Percentiles rank a stretch among this genome's conserved stretches.
Conservation (phyloP, 2,329 filamentous ascomycete genomes). For the Cladophialophora chaetospira region DNA sequence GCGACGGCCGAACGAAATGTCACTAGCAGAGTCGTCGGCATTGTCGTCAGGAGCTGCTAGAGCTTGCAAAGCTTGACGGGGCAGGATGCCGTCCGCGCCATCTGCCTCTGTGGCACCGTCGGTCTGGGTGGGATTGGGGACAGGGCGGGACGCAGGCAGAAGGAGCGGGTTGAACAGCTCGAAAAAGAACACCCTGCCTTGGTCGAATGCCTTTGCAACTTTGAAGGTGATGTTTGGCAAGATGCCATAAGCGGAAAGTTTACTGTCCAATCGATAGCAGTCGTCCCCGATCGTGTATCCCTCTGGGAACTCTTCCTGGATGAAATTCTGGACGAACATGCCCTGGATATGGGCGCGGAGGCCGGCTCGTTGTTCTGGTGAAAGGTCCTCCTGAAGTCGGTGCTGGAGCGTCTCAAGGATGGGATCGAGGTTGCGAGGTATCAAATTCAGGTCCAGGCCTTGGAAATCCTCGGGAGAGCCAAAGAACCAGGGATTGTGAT, state of each 20-base stretch:
- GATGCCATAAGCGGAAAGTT: constrained; percentile 12
- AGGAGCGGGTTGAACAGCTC: constrained; percentile 17
- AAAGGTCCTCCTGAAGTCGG: constrained; percentile 8
- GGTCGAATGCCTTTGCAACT: constrained; percentile 19
- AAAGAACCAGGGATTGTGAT: constrained; percentile 29
- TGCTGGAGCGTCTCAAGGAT: constrained; percentile 21
- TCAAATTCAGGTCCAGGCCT: constrained; percentile 16
- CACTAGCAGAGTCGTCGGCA: constrained; percentile 48
- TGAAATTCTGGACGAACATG: constrained; percentile 29
- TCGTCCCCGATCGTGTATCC: constrained; percentile 31
- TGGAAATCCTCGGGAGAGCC: constrained; percentile 7
- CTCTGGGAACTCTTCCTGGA: constrained; percentile 28
- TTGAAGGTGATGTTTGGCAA: constrained; percentile 13
- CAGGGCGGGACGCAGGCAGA: not conserved
- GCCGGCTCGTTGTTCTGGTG: constrained; percentile 13
- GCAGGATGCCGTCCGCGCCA: too few relatives aligned
- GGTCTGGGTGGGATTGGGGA: constrained; percentile 1
- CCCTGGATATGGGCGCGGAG: constrained; percentile 28
- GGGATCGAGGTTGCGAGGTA: constrained; percentile 22
- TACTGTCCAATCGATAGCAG: constrained; percentile 14
- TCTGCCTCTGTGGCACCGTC: constrained; percentile 15
- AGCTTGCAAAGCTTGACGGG: constrained; percentile 19
- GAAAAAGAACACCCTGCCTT: constrained; percentile 5
- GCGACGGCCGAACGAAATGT: constrained; percentile 46
- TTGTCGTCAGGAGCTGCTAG: constrained; percentile 38